Percentiles rank a stretch among this genome's conserved stretches.
Evolutionary conservation across 257 asterid genomes (phyloP).

Genomic region (Anisodus acutangulus): DNA sequence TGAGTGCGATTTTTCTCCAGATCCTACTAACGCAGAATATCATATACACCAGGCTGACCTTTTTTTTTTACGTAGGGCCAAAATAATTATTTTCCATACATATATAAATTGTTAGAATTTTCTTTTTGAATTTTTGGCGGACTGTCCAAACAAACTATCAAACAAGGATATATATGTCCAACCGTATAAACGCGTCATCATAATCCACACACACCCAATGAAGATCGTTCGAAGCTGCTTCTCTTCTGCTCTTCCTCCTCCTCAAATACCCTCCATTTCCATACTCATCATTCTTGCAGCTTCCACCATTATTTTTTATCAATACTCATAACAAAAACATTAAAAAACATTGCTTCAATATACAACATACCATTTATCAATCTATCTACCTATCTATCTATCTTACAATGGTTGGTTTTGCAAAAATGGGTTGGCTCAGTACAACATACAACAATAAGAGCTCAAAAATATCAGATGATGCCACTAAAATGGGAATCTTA

Average conservation of each 20-base stretch:
- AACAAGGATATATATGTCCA: not conserved
- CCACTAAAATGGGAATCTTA: constrained; percentile 54
- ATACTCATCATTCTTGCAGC: not conserved
- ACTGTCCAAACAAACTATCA: not conserved
- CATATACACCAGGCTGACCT: no score
- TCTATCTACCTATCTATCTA: not conserved
- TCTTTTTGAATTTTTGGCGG: not conserved
- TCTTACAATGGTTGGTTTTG: constrained; percentile 49
- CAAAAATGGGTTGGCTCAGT: constrained; percentile 47
- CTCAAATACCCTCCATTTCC: constrained; percentile 12
- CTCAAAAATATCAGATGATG: not conserved
- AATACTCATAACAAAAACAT: not conserved
- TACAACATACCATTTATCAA: not conserved
- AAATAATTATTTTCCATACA: no score
- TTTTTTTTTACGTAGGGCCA: no score
- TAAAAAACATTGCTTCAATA: not conserved
- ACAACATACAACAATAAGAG: not conserved
- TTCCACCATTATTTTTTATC: constrained; percentile 6
- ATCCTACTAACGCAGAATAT: no score
- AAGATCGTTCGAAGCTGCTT: not conserved
- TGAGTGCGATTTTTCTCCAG: no score
- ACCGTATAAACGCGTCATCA: constrained; percentile 36
- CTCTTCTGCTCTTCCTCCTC: not conserved
- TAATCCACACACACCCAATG: not conserved
- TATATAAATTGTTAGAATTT: not conserved